Percentiles rank a stretch among this genome's conserved stretches.
Conservation (phyloP, 2,329 filamentous ascomycete species). For the Beauveria pseudobassiana region DNA sequence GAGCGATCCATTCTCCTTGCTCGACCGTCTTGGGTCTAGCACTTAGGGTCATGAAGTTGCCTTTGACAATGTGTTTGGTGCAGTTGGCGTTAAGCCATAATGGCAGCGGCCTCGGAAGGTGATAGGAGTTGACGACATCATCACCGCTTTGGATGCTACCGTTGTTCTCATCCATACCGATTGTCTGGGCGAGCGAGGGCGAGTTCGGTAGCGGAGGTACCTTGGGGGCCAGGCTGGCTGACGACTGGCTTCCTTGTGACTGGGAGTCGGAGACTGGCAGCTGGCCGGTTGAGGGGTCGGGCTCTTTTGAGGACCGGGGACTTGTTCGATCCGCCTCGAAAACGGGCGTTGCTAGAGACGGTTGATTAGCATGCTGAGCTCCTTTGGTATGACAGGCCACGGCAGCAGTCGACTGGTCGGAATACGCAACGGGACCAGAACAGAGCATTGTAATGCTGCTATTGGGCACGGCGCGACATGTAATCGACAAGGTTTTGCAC, state of each 20-base stretch:
- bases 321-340: conserved; percentile 48
- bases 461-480: background rate
- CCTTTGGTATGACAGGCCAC: background rate
- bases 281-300: conserved; percentile 41
- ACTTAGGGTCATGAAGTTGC: conserved; percentile 94
- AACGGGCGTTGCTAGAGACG: conserved; percentile 45
- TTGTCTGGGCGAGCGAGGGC: conserved; percentile 56
- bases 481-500: background rate
- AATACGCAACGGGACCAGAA: background rate
- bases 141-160: conserved; percentile 41
- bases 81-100: conserved; percentile 69
- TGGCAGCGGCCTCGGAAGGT: conserved; percentile 59
- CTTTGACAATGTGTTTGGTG: conserved; percentile 85
- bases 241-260: conserved; percentile 43
- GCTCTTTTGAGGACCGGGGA: conserved; percentile 45
- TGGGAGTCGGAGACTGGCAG: conserved; percentile 39
- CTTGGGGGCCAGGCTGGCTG: conserved; percentile 46
- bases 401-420: background rate
- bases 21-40: conserved; percentile 90
- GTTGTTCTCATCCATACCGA: conserved; percentile 58
- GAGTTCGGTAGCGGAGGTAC: conserved; percentile 56
- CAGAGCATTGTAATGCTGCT: background rate
- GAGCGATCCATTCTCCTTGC: conserved; percentile 89
- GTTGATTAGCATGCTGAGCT: background rate
- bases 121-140: conserved; percentile 51